phyloP scores from a whole-genome alignment of 108 stramenopile species.

The Asterionellopsis glacialis region DNA sequence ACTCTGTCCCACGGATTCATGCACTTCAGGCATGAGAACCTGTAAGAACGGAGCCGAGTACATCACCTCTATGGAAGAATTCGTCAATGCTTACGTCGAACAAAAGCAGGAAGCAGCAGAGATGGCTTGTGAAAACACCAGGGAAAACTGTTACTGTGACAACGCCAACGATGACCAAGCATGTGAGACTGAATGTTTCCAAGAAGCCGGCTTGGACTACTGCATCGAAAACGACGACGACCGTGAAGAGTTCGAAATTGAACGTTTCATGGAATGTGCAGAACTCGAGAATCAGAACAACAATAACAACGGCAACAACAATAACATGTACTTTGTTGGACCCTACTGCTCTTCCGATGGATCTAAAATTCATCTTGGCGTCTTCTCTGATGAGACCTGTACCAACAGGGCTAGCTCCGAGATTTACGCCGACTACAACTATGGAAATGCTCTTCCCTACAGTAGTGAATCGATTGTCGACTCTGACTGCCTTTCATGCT shows the following conservation, averaged over 20 bases:
- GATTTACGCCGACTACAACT: slow-evolving; percentile 47
- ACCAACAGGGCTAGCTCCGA: slow-evolving; percentile 39
- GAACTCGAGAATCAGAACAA: slow-evolving; percentile 32
- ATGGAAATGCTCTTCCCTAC: slow-evolving; percentile 62
- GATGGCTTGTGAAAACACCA: slow-evolving; percentile 58
- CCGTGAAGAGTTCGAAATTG: slow-evolving; percentile 36
- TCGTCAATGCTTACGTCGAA: slow-evolving; percentile 62
- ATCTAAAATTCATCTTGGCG: slow-evolving; percentile 60
- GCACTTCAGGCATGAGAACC: slow-evolving; percentile 21
- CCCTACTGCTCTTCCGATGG: slow-evolving; percentile 69
- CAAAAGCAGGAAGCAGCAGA: slow-evolving; percentile 39
- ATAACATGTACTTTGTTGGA: slow-evolving; percentile 60
- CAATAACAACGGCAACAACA: slow-evolving; percentile 42
- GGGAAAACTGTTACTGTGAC: slow-evolving; percentile 76
- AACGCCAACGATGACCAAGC: slow-evolving; percentile 52
- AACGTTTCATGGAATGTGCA: slow-evolving; percentile 52
- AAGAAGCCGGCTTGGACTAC: slow-evolving; percentile 36
- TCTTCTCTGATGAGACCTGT: slow-evolving; percentile 74
- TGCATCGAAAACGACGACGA: slow-evolving; percentile 39
- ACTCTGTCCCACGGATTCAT: slow-evolving; percentile 49
- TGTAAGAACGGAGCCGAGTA: slow-evolving; percentile 56
- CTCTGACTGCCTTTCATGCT: slow-evolving; percentile 62
- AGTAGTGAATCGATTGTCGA: slow-evolving; percentile 39
- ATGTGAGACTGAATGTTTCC: slow-evolving; percentile 50
- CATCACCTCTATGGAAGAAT: slow-evolving; percentile 67